These are phyloP conservation scores for Sporothrix phasma DNA, from an alignment of 2,329 filamentous ascomycete species.

Conservation along the genomic window DNA sequence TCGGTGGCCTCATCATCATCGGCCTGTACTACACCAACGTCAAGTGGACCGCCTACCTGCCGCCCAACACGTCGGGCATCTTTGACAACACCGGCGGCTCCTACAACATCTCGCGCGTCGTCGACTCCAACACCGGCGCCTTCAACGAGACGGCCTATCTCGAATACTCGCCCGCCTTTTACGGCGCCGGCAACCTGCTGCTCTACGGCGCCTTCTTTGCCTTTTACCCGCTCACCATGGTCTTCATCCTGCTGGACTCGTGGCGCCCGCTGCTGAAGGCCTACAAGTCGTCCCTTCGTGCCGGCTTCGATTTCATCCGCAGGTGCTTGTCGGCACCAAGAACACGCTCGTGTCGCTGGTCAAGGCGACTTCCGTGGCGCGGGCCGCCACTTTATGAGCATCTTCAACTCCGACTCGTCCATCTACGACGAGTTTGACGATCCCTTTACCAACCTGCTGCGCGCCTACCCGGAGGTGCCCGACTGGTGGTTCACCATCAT, in stretches of 20 bases:
- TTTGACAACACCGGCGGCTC: slow-evolving; percentile 38
- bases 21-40: slow-evolving; percentile 49
- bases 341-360: not conserved
- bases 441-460: slow-evolving; percentile 32
- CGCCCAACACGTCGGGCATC: slow-evolving; percentile 42
- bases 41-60: slow-evolving; percentile 43
- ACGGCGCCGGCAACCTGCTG: slow-evolving; percentile 39
- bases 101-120: slow-evolving; percentile 37
- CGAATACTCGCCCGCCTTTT: slow-evolving; percentile 41
- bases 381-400: not conserved
- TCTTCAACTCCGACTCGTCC: not conserved
- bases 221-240: slow-evolving; percentile 42
- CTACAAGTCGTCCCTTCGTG: slow-evolving; percentile 8
- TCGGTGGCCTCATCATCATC: slow-evolving; percentile 44
- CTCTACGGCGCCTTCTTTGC: slow-evolving; percentile 48
- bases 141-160: slow-evolving; percentile 39
- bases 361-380: not conserved
- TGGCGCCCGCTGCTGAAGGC: slow-evolving; percentile 3
- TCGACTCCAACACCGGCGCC: slow-evolving; percentile 31
- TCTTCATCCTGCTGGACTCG: slow-evolving; percentile 39
- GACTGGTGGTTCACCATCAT: slow-evolving; percentile 44
- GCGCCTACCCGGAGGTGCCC: slow-evolving; percentile 37
- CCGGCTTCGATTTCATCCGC: not conserved
- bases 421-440: slow-evolving; percentile 32
- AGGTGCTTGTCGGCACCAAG: slow-evolving; percentile 7